phyloP scores from a whole-genome alignment of 2,329 filamentous ascomycete genomes.

The Bipolaris sorokiniana region DNA sequence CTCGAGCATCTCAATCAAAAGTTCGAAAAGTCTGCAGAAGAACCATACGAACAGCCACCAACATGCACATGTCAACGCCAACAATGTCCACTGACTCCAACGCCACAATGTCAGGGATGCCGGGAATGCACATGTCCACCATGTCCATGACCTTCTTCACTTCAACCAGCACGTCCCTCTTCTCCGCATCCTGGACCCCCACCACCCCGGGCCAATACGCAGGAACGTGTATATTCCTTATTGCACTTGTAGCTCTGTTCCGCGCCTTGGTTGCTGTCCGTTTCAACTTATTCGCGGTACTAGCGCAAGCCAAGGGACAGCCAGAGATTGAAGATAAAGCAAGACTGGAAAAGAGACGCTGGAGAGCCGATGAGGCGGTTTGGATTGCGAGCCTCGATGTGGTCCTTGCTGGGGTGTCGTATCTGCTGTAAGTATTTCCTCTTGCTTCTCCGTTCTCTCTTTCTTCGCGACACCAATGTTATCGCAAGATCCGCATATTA shows the following conservation, averaged over 20 bases:
- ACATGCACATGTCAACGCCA: slow-evolving; percentile 16
- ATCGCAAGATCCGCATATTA: neutral
- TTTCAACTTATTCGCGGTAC: slow-evolving; percentile 57
- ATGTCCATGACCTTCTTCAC: slow-evolving; percentile 70
- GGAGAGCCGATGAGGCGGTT: slow-evolving; percentile 79
- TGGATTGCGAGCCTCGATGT: slow-evolving; percentile 73
- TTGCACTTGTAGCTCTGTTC: slow-evolving; percentile 71
- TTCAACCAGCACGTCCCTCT: slow-evolving; percentile 65
- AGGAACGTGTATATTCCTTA: slow-evolving; percentile 87
- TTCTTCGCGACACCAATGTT: neutral
- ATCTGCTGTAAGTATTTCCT: slow-evolving; percentile 74
- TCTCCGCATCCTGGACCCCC: slow-evolving; percentile 74
- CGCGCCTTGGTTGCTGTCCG: slow-evolving; percentile 74
- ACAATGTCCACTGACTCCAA: slow-evolving; percentile 14
- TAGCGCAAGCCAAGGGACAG: slow-evolving; percentile 60
- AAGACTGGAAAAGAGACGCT: slow-evolving; percentile 58
- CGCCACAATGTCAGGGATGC: slow-evolving; percentile 4
- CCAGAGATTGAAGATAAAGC: slow-evolving; percentile 34
- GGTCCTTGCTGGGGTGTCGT: slow-evolving; percentile 75
- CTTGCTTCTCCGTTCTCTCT: no score
- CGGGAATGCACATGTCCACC: slow-evolving; percentile 13
- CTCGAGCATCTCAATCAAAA: neutral
- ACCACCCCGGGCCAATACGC: slow-evolving; percentile 71
- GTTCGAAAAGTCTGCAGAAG: neutral
- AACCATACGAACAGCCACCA: neutral